Evolutionary conservation across 352 stramenopile genomes (phyloP), one percentile per base, ranked within the genome.

Genomic region (Pythium rishiriense): DNA sequence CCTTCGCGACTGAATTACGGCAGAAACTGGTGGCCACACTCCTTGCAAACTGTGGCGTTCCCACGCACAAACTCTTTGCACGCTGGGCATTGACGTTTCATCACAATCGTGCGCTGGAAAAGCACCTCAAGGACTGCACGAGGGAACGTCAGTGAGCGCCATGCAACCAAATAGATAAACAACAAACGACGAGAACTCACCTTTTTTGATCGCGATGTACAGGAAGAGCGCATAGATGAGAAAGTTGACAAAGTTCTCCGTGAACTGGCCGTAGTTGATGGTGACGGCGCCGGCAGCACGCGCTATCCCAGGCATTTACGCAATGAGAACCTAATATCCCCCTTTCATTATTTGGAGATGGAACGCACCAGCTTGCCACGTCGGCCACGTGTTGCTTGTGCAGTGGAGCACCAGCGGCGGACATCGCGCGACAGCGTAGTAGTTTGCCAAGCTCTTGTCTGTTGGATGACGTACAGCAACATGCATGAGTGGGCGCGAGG

Each of bases 11-110:
- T 43, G 1, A 5, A 8, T 66, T 22, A 60, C n/a, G 49, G 49
- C 41, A 60, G 17, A 47, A 67, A 67, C 5, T 41, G 22, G 39
- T 58, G 49, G 39, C 72, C 69, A 57, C 72, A 79, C 28, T 76
- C 66, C 52, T 79, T 79, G 62, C 72, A 79, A 26, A 75, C 55
- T 1, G 57, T 64, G 17, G 81, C 81, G 12, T 72, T 76, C 3
- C 81, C 81, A 39, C 85, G 83, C 55, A 90, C 71, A 54, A 85
- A 87, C 58, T 90, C 81, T 47, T 87, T 88, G 66, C 81, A 90
- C 42, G 75, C 81, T 5, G 69, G 72, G 66, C 81, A 90, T 60
- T 86, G 78, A 41, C 84, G 84, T 53, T 87, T 87, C 33, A 86
- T 73, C 7, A 75, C 69, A 26, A 90, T 78, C 41, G 80, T 84